These are phyloP conservation scores for Myriosclerotinia duriaeana DNA, from an alignment of 2,329 filamentous ascomycete species.

Conservation along the genomic window DNA sequence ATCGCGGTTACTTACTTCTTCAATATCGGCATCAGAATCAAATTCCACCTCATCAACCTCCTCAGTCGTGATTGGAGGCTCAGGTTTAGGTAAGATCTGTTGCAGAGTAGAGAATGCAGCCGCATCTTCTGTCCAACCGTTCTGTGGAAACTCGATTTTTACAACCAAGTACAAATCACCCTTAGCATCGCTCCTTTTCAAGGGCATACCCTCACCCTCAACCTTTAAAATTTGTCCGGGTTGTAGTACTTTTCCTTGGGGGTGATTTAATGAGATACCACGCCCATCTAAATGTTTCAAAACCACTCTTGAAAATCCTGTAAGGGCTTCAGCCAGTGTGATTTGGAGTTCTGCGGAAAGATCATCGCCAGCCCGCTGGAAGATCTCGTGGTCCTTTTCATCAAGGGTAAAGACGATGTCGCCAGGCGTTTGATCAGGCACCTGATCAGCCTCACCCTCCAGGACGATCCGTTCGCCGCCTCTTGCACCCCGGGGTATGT, in stretches of 20 bases:
- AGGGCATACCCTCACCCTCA: constrained; percentile 88
- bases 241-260: constrained; percentile 76
- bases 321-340: constrained; percentile 78
- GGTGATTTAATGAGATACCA: constrained; percentile 78
- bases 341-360: constrained; percentile 79
- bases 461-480: constrained; percentile 88
- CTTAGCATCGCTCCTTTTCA: constrained; percentile 77
- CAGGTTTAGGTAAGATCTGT: constrained; percentile 70
- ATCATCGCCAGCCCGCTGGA: constrained; percentile 81
- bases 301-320: constrained; percentile 86
- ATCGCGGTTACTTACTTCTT: constrained; percentile 57
- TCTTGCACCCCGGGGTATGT: constrained; percentile 84
- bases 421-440: constrained; percentile 83
- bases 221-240: constrained; percentile 86
- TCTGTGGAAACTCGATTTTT: constrained; percentile 83
- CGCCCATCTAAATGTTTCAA: constrained; percentile 90
- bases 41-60: constrained; percentile 86
- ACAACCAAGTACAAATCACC: constrained; percentile 88
- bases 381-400: constrained; percentile 77
- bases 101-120: constrained; percentile 67
- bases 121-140: constrained; percentile 77
- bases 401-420: constrained; percentile 88
- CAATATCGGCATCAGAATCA: constrained; percentile 77
- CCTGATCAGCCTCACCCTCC: constrained; percentile 90
- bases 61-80: constrained; percentile 57